Base-by-base conservation (phyloP, 2,329 filamentous ascomycete genomes). In the Eutypella sp. region DNA sequence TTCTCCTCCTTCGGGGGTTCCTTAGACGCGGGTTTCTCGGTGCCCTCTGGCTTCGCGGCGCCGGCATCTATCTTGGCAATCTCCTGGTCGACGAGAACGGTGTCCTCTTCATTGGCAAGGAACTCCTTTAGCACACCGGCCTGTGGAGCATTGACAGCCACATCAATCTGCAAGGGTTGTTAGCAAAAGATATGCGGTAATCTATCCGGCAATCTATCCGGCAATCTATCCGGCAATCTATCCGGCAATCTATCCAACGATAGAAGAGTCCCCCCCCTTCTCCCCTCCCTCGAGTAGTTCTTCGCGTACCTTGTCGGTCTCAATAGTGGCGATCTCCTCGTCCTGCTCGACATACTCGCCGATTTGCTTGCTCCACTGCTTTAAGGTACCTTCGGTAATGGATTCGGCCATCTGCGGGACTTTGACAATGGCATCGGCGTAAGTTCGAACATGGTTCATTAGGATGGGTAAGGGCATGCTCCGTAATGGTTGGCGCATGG, bases 371-470 rank as follows among this genome's bases (percentile, higher is more conserved):
- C 82, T 86, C 76, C 91, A 97, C 65, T 96, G 90, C 73, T 96
- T 96, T 62, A 99, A 69, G 19, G 93, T 99, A 50, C 93, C 93
- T 70, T 99, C 93, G 38, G 89, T 95, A 67, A 99, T 97, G 41
- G 93, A 97, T 71, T 99, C 93, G 53, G 93, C 93, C 93, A 99
- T 97, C 66, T 93, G 82, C 27, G 93, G 93, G 56, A 97, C 93
- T 73, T 97, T 92, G 68, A 99, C 83, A 53, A 92, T 72, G 57
- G 81, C 85, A 63, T 95, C 89, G 66, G 91, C 91, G 62, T 84
- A 84, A 54, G 60, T 75, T 55, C 81, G 78, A 44, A 80, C 73
- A 60, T 82, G 79, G 61, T 71, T 65, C 64, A 79, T 73, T 62
- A 79, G 71, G 27, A 70, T 53, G 9, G 76, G 74, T 42, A 79